Base-by-base conservation (phyloP, 371 early-diverging fungal species). In the Phascolomyces articulosus region DNA sequence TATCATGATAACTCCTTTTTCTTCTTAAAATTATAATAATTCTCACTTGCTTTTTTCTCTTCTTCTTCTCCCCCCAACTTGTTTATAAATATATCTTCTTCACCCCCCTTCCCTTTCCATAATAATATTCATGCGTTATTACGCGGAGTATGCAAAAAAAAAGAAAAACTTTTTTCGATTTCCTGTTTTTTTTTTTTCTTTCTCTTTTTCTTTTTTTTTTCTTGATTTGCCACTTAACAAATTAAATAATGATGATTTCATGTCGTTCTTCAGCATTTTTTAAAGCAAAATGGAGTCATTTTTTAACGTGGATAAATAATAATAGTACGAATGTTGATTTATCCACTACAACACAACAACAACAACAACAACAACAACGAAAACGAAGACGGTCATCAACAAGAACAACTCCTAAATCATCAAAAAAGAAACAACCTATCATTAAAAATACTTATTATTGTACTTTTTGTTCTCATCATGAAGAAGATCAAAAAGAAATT, bases 1-100 rank as follows among this genome's bases (percentile, higher is more conserved):
- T 51, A 23, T 24, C 11, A 34, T 51, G 23, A 23, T 51, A 24
- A 51, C 51, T 51, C 51, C 51, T 51, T 51, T 51, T 51, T n/a
- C 16, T 44, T 15, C 11, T n/a, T n/a, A n/a, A n/a, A n/a, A 11
- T 34, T 2, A 6, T 34, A 31, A 6, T 9, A 6, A 6, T 31
- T 31, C 31, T 31, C 31, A n/a, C 31, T 31, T 9, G 6, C 31
- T 9, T 31, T 9, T 9, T 31, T 9, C 31, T 2, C 34, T 34
- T 11, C 34, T 34, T 11, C 34, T n/a, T n/a, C 34, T 11, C 34
- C 34, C 34, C 34, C 34, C 34, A 34, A 34, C 6, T 9, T 11
- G 11, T 9, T 9, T 9, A 34, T 9, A 34, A 0, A 34, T 9
- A 34, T 9, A 34, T 11, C 47, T 4, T 47, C 16, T 47, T 51